Base-by-base conservation (phyloP, 2,329 filamentous ascomycete species). In the Alternaria sp. region DNA sequence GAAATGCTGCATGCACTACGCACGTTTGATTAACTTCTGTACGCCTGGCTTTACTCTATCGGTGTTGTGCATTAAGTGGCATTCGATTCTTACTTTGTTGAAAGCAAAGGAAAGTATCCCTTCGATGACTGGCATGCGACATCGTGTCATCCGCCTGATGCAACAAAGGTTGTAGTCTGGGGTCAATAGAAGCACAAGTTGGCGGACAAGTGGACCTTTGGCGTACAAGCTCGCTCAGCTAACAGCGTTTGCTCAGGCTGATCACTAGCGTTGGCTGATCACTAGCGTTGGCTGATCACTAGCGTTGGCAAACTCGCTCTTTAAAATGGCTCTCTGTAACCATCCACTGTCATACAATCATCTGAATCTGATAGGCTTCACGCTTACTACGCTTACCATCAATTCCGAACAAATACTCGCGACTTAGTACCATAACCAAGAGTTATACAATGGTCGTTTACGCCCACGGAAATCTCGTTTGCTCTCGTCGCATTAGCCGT, bases 391-490 rank as follows among this genome's bases (percentile, higher is more conserved):
- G 13, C 5, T 14, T 37, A 37, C 34, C 34, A n/a, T 23, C 24
- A 5, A 44, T 1, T 44, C n/a, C 13, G 2, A 2, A 11, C 40
- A 28, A 0, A 23, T 44, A n/a, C 14, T 17, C 11, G 6, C 4
- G 1, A 14, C 2, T 3, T 29, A 23, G 40, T 26, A 29, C 2
- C 28, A 44, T 17, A 0, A 3, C n/a, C 3, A n/a, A 2, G 31
- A 44, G 17, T 17, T 17, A 17, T 17, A 10, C 86, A 91, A 17
- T 91, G 88, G 87, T 69, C 76, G 24, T 92, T 91, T 65, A 79
- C 76, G 17, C 80, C 83, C 8, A 78, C 86, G 3, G 75, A 83
- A 10, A 78, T 87, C 3, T 88, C 88, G 0, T 77, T 90, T 26
- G 75, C 85, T 0, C 88, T 74, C 51, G 54, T 68, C 89, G 75